Evolutionary conservation across 805 yeast species (phyloP), one percentile per base, ranked within the genome.

Genomic region (Teunomyces lycoperdinae): DNA sequence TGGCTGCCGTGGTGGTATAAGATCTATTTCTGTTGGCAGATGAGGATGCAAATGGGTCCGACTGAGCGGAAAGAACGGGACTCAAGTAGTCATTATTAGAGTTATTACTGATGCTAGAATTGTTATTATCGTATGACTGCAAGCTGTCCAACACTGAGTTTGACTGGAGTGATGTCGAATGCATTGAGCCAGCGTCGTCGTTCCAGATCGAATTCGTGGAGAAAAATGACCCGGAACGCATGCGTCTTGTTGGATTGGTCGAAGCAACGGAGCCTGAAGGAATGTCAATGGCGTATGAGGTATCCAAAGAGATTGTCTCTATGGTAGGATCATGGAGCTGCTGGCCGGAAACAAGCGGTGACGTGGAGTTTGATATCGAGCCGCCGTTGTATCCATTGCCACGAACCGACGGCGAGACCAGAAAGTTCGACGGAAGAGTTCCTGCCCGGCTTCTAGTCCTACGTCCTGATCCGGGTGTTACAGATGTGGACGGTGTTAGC

Each of bases 401-500:
- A 8, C 27, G 41, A 26, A 13, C 41, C 10, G 46, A 43, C 14
- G 45, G 47, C 34, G 49, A 45, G 32, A 57, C 55, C 42, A 62
- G 49, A 48, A 83, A 74, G 42, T 84, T 68, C 16, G 90, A 82
- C 7, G 94, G 92, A 42, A 87, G 68, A 10, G 95, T 87, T 2
- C 94, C 94, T 2, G 94, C 87, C 53, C 95, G 76, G 40, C 86
- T 81, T 51, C 94, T 76, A 73, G 56, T 73, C 54, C 48, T 68
- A 16, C 41, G 43, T 6, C 32, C 14, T 28, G 34, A 16, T 10
- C 26, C 43, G 14, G 43, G 34, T 3, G 43, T 58, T 50, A 28
- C 48, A 54, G 32, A 63, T 63, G 39, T 49, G 11, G 66, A 60
- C 11, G 67, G 62, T 9, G 70, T 63, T 39, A 66, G 55, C 16